Evolutionary conservation across 306 rosid genomes (phyloP), one percentile per base, ranked within the genome.

Genomic region (Cucurbita ficifolia): DNA sequence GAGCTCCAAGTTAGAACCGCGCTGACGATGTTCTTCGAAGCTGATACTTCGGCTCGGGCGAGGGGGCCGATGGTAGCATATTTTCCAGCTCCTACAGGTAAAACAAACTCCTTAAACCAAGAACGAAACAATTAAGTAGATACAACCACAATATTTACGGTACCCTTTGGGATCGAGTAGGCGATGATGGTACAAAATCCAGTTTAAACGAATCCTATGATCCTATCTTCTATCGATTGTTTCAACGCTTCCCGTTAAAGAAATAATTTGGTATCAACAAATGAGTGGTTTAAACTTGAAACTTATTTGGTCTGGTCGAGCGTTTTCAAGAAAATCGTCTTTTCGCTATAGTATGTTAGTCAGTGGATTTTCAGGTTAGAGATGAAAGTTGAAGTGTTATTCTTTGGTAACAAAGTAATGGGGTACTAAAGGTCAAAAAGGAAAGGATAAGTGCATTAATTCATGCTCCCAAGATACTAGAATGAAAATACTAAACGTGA

Each of bases 11-110:
- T 95, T 83, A 95, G 77, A 95, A 81, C 35, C 88, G 85, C 8
- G 97, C 87, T 6, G 99, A 95, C 35, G 91, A 59, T 3, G 85
- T 83, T 89, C 97, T 87, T 42, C 99, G 96, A 68, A 95, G 96
- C 87, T 91, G 99, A 78, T 88, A 88, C 86, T 85, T 91, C 0
- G 99, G 97, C 80, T 91, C 96, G 0, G 91, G 88, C 70, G 87
- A 84, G 6, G 96, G 97, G 39, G 81, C 82, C 72, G 78, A 22
- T 1, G 87, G 87, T 83, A 95, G 77, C 85, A 85, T 77, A 70
- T 85, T 83, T 84, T 95, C 96, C 42, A 85, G 82, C 82, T 95
- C 96, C 99, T 95, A 91, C 85, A 81, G 58, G 79, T 75, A 42
- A 38, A 75, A 61, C 35, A 49, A 69, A 69, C 74, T 69, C 14